Evolutionary conservation across 2,329 filamentous ascomycete genomes (phyloP).

Genomic region (Microcyclosporella mali): DNA sequence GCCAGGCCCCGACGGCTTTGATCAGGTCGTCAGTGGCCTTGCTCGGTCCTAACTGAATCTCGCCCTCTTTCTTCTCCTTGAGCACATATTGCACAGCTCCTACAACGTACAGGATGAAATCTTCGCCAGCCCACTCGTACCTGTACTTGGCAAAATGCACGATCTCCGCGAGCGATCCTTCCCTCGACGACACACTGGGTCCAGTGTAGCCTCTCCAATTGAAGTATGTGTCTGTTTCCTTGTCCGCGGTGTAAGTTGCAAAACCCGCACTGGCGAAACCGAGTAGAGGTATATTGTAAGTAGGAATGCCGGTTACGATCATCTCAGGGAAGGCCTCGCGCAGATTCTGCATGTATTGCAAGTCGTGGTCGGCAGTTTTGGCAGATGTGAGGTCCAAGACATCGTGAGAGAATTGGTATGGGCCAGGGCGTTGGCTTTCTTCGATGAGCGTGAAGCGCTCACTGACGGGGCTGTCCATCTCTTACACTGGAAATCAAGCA

Average conservation of each 20-base stretch:
- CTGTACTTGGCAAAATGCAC: constrained; percentile 37
- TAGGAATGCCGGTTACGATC: constrained; percentile 36
- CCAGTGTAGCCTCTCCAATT: constrained; percentile 34
- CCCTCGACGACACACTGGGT: constrained; percentile 25
- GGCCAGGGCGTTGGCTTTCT: not conserved
- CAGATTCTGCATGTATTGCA: constrained; percentile 35
- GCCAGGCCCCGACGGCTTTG: constrained; percentile 28
- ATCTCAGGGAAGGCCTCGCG: constrained; percentile 33
- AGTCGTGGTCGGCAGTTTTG: constrained; percentile 34
- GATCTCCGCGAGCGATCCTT: constrained; percentile 33
- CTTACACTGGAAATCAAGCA: no score
- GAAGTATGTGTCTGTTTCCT: constrained; percentile 33
- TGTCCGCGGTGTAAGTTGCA: constrained; percentile 35
- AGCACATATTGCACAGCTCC: constrained; percentile 36
- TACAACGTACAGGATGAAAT: constrained; percentile 38
- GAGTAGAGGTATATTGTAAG: constrained; percentile 33
- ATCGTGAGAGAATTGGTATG: constrained; percentile 32
- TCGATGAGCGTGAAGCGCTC: constrained; percentile 8
- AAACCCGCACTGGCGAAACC: constrained; percentile 39
- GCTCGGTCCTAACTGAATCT: constrained; percentile 32
- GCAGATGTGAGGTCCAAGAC: constrained; percentile 32
- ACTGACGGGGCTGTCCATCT: not conserved
- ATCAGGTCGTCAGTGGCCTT: constrained; percentile 35
- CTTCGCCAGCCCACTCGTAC: constrained; percentile 34
- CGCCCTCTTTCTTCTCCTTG: constrained; percentile 31